Base-by-base conservation (phyloP, 164 flowering plant species). In the Tetrastigma voinierianum region DNA sequence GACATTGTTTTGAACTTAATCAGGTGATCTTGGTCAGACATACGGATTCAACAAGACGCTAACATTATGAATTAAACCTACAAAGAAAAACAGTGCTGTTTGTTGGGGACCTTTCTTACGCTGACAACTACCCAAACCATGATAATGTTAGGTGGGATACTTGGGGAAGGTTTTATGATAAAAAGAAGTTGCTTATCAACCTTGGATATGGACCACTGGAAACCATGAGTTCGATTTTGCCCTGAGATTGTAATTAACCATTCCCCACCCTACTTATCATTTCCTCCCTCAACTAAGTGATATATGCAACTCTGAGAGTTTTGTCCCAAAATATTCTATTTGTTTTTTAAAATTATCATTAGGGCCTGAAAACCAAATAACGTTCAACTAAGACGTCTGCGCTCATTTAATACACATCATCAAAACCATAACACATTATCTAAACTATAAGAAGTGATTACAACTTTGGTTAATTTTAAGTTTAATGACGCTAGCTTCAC, bases 141-240 rank as follows among this genome's bases (percentile, higher is more conserved):
- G 85, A 85, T 46, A 83, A 82, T 69, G 66, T 32, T 5, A 76
- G 89, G 61, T 87, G 91, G 91, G 91, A 87, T 72, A 70, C 87
- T 18, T 87, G 89, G 89, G 91, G 84, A 61, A 77, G 91, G 54
- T 87, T 87, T 46, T 70, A 68, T 6, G 91, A 87, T n/a, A n/a
- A n/a, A n/a, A 68, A 77, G 89, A 74, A 82, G 82, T 64, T 20
- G 91, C 91, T 46, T 85, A 87, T 77, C 89, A 84, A 57, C 88
- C 90, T 17, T 86, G 91, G 91, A 87, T 87, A 43, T 84, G 89
- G 89, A 83, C 89, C 3, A 85, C 80, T 13, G 91, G 91, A 44
- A 87, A 87, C 74, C 91, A 87, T 54, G 91, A 87, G 61, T 24
- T 87, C 0, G 91, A 87, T 74, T 85, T 77, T 68, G 81, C 66